Base-by-base conservation (phyloP, 768 basidiomycete genomes). In the Dioszegia hungarica region DNA sequence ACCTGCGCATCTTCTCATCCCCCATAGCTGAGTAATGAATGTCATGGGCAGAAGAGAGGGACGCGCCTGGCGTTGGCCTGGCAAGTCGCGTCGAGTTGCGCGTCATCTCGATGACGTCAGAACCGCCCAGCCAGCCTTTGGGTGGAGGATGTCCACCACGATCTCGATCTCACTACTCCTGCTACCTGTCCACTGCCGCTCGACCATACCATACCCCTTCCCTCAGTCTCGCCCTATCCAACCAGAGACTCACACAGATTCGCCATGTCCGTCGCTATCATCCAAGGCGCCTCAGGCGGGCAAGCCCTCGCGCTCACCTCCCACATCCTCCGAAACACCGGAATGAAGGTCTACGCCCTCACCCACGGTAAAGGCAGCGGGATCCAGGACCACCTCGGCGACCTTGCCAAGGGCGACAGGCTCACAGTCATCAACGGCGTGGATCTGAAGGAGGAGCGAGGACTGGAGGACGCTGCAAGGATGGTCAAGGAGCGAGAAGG, bases 331-430 rank as follows among this genome's bases (percentile, higher is more conserved):
- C 24, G 48, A 2, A 45, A 67, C 15, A 76, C 78, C n/a, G 56
- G 59, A 19, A 67, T 79, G 22, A 63, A 66, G 10, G 73, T 79
- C 41, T 75, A 78, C 52, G 78, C 72, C 0, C 68, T 78, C 12
- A 77, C 77, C 0, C 57, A 70, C 63, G 59, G 70, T 10, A 63
- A 68, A 9, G 49, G 48, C 19, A 52, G 62, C 1, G 67, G 67
- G 20, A 41, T 60, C 3, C 55, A 68, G 5, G 49, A 63, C 9
- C 67, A 74, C 38, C 53, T 77, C 24, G 62, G 59, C 33, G 48
- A 49, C 0, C 12, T 46, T 0, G 43, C 37, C 3, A 58, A 57
- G 5, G 49, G 37, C 2, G 60, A 70, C 31, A 61, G 72, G 15
- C 40, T 77, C 41, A 60, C 68, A 4, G 73, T 76, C 6, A 48